A percentile compares a stretch with the other conserved stretches of the same genome.
Conservation (phyloP, 768 basidiomycete species). For the Mycena venus region DNA sequence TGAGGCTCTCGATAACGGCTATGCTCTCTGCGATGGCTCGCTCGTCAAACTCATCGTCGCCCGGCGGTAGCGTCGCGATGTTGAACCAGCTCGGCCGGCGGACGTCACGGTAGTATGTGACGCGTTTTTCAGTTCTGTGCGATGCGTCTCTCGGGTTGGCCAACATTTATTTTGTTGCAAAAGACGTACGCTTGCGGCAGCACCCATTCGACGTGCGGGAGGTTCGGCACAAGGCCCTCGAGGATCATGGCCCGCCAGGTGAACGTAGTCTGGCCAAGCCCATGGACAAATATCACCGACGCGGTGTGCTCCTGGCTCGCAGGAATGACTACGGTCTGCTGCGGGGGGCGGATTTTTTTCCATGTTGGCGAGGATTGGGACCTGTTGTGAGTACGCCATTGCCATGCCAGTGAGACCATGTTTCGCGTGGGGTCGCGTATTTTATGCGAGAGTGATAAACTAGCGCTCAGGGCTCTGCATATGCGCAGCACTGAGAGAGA, state of each 20-base stretch:
- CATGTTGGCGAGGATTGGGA: constrained; percentile 29
- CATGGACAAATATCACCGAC: constrained; percentile 80
- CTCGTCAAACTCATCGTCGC: constrained; percentile 52
- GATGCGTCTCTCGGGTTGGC: not conserved
- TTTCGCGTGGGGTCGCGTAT: not conserved
- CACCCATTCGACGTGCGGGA: constrained; percentile 58
- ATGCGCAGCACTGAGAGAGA: constrained; percentile 25
- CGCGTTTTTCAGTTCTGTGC: constrained; percentile 44
- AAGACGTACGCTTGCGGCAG: constrained; percentile 57
- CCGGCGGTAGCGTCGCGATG: constrained; percentile 52
- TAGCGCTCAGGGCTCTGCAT: constrained; percentile 28
- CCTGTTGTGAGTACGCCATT: not conserved
- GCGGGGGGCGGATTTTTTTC: constrained; percentile 11
- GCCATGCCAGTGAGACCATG: not conserved
- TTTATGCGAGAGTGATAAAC: constrained; percentile 15
- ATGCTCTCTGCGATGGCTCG: constrained; percentile 49
- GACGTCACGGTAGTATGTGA: constrained; percentile 44
- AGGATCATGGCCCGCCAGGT: constrained; percentile 51
- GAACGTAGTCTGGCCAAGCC: constrained; percentile 53
- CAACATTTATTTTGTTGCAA: not conserved
- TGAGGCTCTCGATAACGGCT: constrained; percentile 50
- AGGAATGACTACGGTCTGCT: constrained; percentile 34
- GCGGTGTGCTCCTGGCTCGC: constrained; percentile 63
- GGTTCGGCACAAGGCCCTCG: constrained; percentile 47
- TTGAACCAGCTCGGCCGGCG: constrained; percentile 59